These are phyloP conservation scores for Leccinellum rugosiceps DNA, from an alignment of 768 basidiomycete species.

Conservation along the genomic window DNA sequence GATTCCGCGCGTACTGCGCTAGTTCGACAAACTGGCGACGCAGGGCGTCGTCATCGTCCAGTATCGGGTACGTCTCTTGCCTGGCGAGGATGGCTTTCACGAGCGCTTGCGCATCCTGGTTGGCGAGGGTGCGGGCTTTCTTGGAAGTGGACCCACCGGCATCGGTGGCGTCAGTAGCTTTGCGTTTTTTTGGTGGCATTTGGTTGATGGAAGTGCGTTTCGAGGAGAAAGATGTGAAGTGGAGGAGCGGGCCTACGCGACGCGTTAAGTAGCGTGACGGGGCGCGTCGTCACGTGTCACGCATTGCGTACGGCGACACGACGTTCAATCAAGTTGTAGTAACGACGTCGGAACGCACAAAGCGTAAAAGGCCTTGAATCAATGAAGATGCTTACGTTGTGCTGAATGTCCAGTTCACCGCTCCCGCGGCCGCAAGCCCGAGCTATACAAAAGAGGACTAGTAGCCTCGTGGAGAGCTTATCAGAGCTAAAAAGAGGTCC, in stretches of 20 bases:
- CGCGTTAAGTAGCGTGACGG: slow-evolving; percentile 20
- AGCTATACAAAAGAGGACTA: neutral
- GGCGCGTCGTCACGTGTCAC: slow-evolving; percentile 28
- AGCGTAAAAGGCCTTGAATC: neutral
- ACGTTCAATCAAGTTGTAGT: no score
- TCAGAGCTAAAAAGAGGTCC: neutral
- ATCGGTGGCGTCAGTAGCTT: slow-evolving; percentile 23
- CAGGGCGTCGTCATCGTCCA: slow-evolving; percentile 32
- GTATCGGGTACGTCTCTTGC: slow-evolving; percentile 33
- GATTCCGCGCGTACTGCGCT: slow-evolving; percentile 32
- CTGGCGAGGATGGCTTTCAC: slow-evolving; percentile 39
- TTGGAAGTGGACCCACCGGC: slow-evolving; percentile 22
- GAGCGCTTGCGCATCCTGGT: slow-evolving; percentile 34
- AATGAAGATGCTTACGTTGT: neutral
- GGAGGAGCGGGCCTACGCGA: slow-evolving; percentile 2
- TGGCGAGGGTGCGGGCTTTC: slow-evolving; percentile 22
- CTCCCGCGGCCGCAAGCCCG: neutral
- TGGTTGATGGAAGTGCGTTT: neutral
- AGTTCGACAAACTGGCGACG: slow-evolving; percentile 29
- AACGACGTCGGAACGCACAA: no score
- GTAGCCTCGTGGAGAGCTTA: neutral
- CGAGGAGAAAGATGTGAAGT: neutral
- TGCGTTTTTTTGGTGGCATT: slow-evolving; percentile 36
- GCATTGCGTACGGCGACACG: neutral
- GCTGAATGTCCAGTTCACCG: neutral